Conservation (phyloP, 2,329 filamentous ascomycete genomes). For the Neofusicoccum sp. region DNA sequence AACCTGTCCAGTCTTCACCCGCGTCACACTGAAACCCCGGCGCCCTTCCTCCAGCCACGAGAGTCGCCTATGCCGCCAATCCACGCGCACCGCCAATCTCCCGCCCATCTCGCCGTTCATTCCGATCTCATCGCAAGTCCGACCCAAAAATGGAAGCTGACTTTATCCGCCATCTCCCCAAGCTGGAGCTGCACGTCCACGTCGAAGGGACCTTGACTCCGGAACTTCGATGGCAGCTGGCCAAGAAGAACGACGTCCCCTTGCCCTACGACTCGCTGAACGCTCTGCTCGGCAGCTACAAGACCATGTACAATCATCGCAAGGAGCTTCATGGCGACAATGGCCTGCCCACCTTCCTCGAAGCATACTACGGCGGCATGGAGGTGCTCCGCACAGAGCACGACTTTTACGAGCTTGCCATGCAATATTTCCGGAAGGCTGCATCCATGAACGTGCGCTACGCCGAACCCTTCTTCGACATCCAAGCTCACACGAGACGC, state of each 20-base stretch:
- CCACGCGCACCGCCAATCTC: neutral
- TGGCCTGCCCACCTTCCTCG: constrained; percentile 32
- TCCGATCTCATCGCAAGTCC: neutral
- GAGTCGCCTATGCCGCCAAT: neutral
- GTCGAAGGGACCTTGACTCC: constrained; percentile 52
- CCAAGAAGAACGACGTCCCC: constrained; percentile 39
- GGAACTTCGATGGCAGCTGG: constrained; percentile 45
- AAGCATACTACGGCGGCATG: constrained; percentile 31
- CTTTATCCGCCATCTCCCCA: constrained; percentile 37
- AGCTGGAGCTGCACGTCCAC: constrained; percentile 52
- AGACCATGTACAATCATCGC: constrained; percentile 26
- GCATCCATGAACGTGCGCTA: constrained; percentile 45
- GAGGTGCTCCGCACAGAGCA: constrained; percentile 38
- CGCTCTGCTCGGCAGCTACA: constrained; percentile 16
- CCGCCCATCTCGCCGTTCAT: neutral
- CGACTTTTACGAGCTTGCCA: constrained; percentile 46
- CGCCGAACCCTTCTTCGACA: constrained; percentile 48
- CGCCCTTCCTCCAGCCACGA: neutral
- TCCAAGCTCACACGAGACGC: constrained; percentile 45
- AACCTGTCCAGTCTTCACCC: neutral
- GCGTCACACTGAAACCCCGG: neutral
- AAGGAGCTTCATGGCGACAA: constrained; percentile 26
- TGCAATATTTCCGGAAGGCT: constrained; percentile 41
- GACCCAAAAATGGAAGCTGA: neutral
- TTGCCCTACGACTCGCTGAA: constrained; percentile 2